A percentile compares a stretch with the other conserved stretches of the same genome.
phyloP scores from a whole-genome alignment of 176 grass and related monocot genomes.

The Dactylis glomerata region DNA sequence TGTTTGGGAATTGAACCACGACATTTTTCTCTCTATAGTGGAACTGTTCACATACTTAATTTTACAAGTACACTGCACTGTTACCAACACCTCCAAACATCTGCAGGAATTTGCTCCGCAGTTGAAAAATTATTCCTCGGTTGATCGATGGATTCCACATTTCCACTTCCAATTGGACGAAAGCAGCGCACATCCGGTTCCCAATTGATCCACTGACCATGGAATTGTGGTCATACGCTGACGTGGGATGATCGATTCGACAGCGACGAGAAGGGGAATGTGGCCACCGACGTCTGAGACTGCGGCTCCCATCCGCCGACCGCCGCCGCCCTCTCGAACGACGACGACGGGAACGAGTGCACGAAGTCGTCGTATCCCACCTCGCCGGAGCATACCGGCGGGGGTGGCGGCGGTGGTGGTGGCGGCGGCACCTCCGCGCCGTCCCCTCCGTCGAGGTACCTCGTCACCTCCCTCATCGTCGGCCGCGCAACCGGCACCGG shows the following conservation, averaged over 20 bases:
- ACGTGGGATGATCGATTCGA: constrained; percentile 46
- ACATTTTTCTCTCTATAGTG: neutral
- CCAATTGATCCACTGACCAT: neutral
- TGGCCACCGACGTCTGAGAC: constrained; percentile 28
- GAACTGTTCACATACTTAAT: neutral
- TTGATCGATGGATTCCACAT: neutral
- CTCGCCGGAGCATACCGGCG: constrained; percentile 33
- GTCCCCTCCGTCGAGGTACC: constrained; percentile 68
- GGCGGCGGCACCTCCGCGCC: constrained; percentile 49
- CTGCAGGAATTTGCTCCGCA: neutral
- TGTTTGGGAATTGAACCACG: neutral
- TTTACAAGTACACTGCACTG: neutral
- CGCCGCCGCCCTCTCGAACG: constrained; percentile 44
- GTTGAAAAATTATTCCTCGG: neutral
- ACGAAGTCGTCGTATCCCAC: constrained; percentile 69
- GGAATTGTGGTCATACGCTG: constrained; percentile 7
- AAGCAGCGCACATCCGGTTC: neutral
- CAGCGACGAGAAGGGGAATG: constrained; percentile 52
- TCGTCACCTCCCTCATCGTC: constrained; percentile 65
- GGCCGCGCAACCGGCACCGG: constrained; percentile 40
- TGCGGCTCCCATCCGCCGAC: neutral
- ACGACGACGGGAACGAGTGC: constrained; percentile 80
- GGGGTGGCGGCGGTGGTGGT: constrained; percentile 13
- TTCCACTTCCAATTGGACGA: neutral
- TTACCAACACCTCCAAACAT: neutral